Evolutionary conservation across 768 basidiomycete species (phyloP).

Genomic region (Boletellus emodensis): DNA sequence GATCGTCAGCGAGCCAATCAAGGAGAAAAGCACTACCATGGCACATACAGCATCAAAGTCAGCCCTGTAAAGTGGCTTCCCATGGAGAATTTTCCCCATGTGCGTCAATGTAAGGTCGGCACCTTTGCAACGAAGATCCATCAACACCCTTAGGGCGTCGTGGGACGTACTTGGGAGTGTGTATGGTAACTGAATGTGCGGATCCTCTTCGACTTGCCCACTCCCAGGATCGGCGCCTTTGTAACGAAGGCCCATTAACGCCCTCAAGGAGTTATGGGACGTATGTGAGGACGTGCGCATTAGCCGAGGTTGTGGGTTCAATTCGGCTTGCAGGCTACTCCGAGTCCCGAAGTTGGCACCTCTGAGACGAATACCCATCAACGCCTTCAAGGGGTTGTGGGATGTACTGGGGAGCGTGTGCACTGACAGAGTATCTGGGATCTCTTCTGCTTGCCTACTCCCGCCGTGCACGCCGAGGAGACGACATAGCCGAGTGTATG

Average conservation of each 20-base stretch:
- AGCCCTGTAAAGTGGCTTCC: slow-evolving; percentile 16
- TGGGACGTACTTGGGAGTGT: neutral
- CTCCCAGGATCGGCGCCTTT: too few species aligned
- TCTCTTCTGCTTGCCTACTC: slow-evolving; percentile 43
- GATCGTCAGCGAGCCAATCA: too few species aligned
- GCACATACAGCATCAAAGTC: slow-evolving; percentile 19
- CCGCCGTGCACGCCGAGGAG: slow-evolving; percentile 19
- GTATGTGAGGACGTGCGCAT: too few species aligned
- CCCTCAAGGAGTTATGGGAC: slow-evolving; percentile 20
- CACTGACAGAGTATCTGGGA: neutral
- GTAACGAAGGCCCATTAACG: slow-evolving; percentile 10
- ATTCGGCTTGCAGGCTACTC: neutral
- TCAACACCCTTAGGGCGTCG: slow-evolving; percentile 29
- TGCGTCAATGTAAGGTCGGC: slow-evolving; percentile 35
- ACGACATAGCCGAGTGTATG: slow-evolving; percentile 26
- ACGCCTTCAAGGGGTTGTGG: slow-evolving; percentile 22
- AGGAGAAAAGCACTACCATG: too few species aligned
- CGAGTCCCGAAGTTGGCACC: slow-evolving; percentile 23
- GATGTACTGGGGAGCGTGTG: neutral
- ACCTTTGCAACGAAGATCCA: slow-evolving; percentile 38
- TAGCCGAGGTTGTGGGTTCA: slow-evolving; percentile 1
- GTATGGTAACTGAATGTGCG: too few species aligned
- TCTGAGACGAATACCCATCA: slow-evolving; percentile 6
- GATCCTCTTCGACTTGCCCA: too few species aligned
- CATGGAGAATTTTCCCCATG: slow-evolving; percentile 38